phyloP scores from a whole-genome alignment of 1,139 yeast genomes.

The Suhomyces anneliseae region DNA sequence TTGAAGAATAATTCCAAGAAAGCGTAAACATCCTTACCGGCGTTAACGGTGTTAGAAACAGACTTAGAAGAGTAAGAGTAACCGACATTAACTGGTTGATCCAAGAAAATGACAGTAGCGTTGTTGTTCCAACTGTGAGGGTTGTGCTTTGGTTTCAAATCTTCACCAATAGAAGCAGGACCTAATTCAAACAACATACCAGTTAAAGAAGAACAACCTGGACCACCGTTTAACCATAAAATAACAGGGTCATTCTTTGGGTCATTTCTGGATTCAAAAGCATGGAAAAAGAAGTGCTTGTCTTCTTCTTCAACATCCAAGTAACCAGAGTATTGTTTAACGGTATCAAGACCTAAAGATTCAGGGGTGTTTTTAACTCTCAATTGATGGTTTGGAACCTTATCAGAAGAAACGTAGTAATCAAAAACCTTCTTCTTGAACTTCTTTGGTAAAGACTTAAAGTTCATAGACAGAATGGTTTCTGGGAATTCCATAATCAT shows the following conservation, averaged over 20 bases:
- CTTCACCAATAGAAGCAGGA: conserved; percentile 68
- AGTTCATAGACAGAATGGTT: conserved; percentile 46
- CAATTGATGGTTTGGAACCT: conserved; percentile 55
- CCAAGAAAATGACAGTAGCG: conserved; percentile 88
- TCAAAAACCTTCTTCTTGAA: conserved; percentile 49
- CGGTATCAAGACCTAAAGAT: conserved; percentile 70
- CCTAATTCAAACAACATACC: conserved; percentile 94
- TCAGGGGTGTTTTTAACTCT: conserved; percentile 56
- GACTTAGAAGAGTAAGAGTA: conserved; percentile 70
- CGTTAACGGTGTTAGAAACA: conserved; percentile 78
- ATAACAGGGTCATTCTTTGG: conserved; percentile 83
- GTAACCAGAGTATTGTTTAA: conserved; percentile 84
- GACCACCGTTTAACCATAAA: conserved; percentile 90
- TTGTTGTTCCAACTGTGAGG: conserved; percentile 86
- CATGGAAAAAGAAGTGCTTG: conserved; percentile 82
- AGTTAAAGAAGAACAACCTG: conserved; percentile 87
- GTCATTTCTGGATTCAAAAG: conserved; percentile 87
- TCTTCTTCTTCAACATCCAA: conserved; percentile 69
- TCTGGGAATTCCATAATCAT: conserved; percentile 60
- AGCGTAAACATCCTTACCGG: conserved; percentile 91
- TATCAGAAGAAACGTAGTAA: conserved; percentile 47
- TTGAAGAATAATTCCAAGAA: conserved; percentile 87
- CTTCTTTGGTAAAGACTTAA: conserved; percentile 52
- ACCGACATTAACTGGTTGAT: conserved; percentile 94
- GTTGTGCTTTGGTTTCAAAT: conserved; percentile 70